These are phyloP conservation scores for Trichoderma citrinoviride DNA, from an alignment of 2,329 filamentous ascomycete species.

Conservation along the genomic window DNA sequence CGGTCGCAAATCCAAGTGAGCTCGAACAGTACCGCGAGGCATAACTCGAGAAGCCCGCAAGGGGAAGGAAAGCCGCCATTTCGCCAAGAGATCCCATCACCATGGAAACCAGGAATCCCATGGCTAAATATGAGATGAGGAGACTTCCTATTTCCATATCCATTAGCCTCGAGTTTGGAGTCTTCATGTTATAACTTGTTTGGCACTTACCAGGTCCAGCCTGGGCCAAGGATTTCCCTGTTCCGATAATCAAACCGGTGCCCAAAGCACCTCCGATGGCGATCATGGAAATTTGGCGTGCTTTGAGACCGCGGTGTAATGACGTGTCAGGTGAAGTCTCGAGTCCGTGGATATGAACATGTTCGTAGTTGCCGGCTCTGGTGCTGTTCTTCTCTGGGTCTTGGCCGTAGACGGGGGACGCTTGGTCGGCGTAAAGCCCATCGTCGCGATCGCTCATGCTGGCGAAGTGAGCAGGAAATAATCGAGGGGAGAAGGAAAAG, in stretches of 20 bases:
- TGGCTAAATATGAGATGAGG: conserved; percentile 67
- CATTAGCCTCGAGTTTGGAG: too few relatives aligned
- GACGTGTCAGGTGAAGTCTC: conserved; percentile 49
- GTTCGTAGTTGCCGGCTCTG: conserved; percentile 13
- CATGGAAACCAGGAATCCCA: conserved; percentile 71
- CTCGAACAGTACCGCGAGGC: conserved; percentile 77
- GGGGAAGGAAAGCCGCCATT: conserved; percentile 80
- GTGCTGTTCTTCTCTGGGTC: conserved; percentile 27
- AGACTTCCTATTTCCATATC: conserved; percentile 36
- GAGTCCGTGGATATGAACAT: conserved; percentile 45
- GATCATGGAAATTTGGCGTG: conserved; percentile 57
- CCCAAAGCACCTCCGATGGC: conserved; percentile 74
- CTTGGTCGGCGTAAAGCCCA: conserved; percentile 13
- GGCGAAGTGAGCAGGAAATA: background rate
- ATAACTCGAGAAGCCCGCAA: conserved; percentile 80
- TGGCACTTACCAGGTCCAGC: conserved; percentile 54
- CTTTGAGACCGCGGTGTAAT: conserved; percentile 53
- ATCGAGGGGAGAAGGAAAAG: background rate
- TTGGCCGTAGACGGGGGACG: background rate
- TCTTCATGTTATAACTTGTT: too few relatives aligned
- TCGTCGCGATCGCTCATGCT: conserved; percentile 16
- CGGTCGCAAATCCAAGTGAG: conserved; percentile 74
- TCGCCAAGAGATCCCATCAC: conserved; percentile 81
- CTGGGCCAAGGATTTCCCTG: conserved; percentile 52
- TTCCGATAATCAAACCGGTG: conserved; percentile 72